Base-by-base conservation (phyloP, 257 asterid genomes). In the Solanum corneliomulleri region DNA sequence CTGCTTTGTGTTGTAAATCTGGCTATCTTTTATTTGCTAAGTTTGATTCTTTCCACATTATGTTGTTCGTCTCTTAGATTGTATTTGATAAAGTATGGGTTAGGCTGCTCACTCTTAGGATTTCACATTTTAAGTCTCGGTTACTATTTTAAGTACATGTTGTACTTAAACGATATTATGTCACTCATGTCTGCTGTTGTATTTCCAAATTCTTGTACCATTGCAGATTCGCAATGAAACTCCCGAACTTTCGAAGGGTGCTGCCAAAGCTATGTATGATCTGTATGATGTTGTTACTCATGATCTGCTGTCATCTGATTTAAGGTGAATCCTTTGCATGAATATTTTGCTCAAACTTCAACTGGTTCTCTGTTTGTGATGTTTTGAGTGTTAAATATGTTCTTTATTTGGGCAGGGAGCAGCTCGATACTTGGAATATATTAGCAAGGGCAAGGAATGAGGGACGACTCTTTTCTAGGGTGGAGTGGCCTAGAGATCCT, bases 371-470 rank as follows among this genome's bases (percentile, higher is more conserved):
- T 64, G n/a, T 69, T 85, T 84, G 41, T 71, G 62, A 42, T 25
- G 49, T 62, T 60, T 29, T 69, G 31, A 39, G 68, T 47, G 69
- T 71, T 87, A 76, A 66, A 72, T 47, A 42, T 62, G 89, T 78
- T 44, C 85, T 87, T 86, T 33, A 6, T 88, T 80, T 74, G 84
- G 83, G 62, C 94, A 97, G 98, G 92, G 99, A 97, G 91, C 97
- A 94, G 93, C 96, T 97, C 78, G 99, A 95, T 92, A 94, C 98
- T 6, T 97, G 99, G 99, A 91, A 94, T 90, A 93, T 97, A 90
- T 89, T 95, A 93, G 92, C 94, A 87, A 91, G 93, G 90, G 99
- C 99, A 82, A 94, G 98, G 93, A 97, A 92, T 90, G 99, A 94
- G 85, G 96, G 98, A 76, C 97, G 98, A 87, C 96, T 97, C 85